Conservation (phyloP, 345 rosid species). For the Eucalyptus erythrocorys region DNA sequence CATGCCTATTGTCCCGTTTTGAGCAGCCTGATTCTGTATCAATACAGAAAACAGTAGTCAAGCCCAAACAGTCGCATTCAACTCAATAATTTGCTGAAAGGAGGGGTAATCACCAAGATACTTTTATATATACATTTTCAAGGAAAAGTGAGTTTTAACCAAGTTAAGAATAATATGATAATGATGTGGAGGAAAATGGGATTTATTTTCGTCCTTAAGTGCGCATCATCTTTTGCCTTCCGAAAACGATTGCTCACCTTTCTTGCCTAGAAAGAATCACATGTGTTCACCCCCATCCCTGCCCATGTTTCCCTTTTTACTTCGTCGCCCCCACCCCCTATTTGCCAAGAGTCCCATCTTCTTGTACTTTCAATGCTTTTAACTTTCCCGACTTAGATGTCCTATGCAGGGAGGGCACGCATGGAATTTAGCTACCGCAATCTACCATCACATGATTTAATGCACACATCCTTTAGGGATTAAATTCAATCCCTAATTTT, state of each 20-base stretch:
- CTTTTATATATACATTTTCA: too few relatives aligned
- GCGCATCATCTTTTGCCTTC: not conserved
- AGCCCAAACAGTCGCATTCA: not conserved
- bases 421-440: not conserved
- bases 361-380: not conserved
- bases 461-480: not conserved
- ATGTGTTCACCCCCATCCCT: too few relatives aligned
- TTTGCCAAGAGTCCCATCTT: not conserved
- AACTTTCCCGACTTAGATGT: not conserved
- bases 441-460: not conserved
- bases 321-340: not conserved
- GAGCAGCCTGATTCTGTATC: conserved; percentile 4
- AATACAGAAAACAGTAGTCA: not conserved
- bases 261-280: not conserved
- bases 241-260: not conserved
- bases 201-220: not conserved
- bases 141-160: not conserved
- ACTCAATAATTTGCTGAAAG: not conserved
- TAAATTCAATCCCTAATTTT: not conserved
- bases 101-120: not conserved
- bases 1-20: conserved; percentile 20
- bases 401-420: not conserved
- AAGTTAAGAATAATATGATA: too few relatives aligned
- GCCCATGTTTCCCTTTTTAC: not conserved
- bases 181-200: not conserved